A percentile compares a stretch with the other conserved stretches of the same genome.
Conservation (phyloP, 768 basidiomycete species). For the Cytidiella melzeri region DNA sequence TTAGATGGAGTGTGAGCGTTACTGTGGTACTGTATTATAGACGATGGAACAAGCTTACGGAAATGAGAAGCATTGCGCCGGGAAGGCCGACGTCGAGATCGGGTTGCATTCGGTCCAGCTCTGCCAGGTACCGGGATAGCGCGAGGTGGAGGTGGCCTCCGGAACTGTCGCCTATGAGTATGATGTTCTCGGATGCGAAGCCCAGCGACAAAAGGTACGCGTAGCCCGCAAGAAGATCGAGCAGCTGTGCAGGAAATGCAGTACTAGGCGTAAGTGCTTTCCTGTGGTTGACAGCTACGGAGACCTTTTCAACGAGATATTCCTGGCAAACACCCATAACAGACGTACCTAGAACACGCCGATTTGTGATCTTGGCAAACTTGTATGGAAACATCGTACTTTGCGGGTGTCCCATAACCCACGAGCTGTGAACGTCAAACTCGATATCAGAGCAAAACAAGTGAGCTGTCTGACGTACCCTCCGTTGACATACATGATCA, state of each 20-base stretch:
- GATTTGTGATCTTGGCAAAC: conserved; percentile 1
- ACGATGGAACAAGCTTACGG: conserved; percentile 1
- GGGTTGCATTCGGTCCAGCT: conserved; percentile 1
- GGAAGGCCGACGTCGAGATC: conserved; percentile 8
- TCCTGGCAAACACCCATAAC: not conserved
- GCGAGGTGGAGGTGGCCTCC: conserved; percentile 45
- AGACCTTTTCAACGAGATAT: no score
- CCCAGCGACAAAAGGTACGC: conserved; percentile 39
- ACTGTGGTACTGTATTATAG: not conserved
- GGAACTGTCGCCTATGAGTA: conserved; percentile 48
- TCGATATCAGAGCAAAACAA: no score
- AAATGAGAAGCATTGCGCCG: conserved; percentile 8
- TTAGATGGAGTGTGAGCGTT: not conserved
- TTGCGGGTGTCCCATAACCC: conserved; percentile 13
- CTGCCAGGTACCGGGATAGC: conserved; percentile 32
- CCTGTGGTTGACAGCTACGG: conserved; percentile 9
- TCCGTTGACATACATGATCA: conserved; percentile 9
- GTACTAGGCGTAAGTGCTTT: conserved; percentile 24
- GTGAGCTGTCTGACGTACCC: conserved; percentile 9
- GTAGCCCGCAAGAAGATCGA: conserved; percentile 48
- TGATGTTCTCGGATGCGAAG: conserved; percentile 34
- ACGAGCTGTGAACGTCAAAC: conserved; percentile 6
- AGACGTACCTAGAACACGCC: conserved; percentile 8
- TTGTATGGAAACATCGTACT: conserved; percentile 12
- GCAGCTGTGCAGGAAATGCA: conserved; percentile 46